These are phyloP conservation scores for Paratrimastix pyriformis DNA, from an alignment of 78 protist species.

Conservation along the genomic window DNA sequence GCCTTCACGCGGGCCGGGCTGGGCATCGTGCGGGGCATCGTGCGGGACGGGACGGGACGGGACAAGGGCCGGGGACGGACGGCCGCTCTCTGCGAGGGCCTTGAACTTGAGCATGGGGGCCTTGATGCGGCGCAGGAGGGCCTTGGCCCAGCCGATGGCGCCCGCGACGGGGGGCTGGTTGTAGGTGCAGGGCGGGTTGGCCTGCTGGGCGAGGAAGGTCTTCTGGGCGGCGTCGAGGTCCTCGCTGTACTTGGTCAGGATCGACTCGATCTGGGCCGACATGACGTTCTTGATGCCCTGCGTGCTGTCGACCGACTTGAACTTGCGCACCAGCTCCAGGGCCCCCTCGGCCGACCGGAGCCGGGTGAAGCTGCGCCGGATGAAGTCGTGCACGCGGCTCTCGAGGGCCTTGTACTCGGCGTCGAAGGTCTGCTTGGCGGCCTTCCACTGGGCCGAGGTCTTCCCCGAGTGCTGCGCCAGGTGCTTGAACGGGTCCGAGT, in stretches of 20 bases:
- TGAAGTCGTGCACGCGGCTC: constrained; percentile 28
- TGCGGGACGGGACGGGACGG: no score
- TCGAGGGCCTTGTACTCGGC: constrained; percentile 24
- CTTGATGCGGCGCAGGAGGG: constrained; percentile 54
- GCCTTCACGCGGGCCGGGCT: no score
- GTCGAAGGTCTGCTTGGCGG: constrained; percentile 32
- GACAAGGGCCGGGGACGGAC: not conserved
- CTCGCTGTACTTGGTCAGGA: constrained; percentile 56
- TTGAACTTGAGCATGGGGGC: constrained; percentile 50
- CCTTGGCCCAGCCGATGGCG: constrained; percentile 59
- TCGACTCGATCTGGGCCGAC: not conserved
- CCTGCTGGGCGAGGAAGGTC: constrained; percentile 28
- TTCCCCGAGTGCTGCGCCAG: not conserved
- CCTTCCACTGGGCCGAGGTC: constrained; percentile 30
- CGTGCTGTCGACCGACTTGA: constrained; percentile 33
- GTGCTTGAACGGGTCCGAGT: no score
- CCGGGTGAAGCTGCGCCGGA: constrained; percentile 55
- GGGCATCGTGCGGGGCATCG: no score
- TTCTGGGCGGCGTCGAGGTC: not conserved
- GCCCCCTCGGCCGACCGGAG: constrained; percentile 69
- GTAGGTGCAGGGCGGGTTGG: constrained; percentile 59
- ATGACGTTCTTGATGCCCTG: constrained; percentile 24
- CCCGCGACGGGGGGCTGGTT: constrained; percentile 77
- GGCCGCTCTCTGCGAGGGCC: not conserved
- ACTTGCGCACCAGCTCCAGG: constrained; percentile 60